Evolutionary conservation across 129 eudicot genomes (phyloP).

Genomic region (Heracleum sosnowskyi): DNA sequence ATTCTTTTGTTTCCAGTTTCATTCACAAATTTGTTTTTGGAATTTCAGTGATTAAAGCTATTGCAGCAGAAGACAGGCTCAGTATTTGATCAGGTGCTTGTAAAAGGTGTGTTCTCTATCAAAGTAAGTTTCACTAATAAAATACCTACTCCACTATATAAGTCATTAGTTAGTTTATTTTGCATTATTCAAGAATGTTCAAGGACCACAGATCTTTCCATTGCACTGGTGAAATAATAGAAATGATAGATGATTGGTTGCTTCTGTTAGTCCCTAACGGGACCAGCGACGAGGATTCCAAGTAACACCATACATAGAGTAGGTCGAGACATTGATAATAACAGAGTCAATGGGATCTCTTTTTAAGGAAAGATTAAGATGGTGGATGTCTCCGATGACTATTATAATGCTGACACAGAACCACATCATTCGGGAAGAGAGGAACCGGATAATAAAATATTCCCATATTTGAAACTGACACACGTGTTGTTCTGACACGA

Average conservation of each 20-base stretch:
- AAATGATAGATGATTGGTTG: neutral
- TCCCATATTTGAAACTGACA: neutral
- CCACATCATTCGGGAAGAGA: neutral
- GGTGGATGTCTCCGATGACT: neutral
- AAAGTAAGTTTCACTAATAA: neutral
- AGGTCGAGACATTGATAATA: neutral
- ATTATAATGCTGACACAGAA: neutral
- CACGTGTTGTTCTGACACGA: conserved; percentile 9
- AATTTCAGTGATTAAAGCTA: neutral
- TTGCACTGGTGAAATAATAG: neutral
- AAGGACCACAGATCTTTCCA: neutral
- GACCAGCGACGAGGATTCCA: neutral
- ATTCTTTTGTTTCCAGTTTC: neutral
- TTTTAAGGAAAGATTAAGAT: neutral
- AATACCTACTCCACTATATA: neutral
- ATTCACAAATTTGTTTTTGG: neutral
- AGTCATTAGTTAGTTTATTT: neutral
- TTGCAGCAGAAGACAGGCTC: neutral
- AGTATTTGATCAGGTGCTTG: neutral
- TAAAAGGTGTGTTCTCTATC: neutral
- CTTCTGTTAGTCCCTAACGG: conserved; percentile 1
- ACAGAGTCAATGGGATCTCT: neutral
- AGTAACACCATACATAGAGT: neutral
- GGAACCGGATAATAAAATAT: neutral
- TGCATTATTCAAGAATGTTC: conserved; percentile 4